phyloP scores from a whole-genome alignment of 345 rosid species.

The Melastoma malabathricum region DNA sequence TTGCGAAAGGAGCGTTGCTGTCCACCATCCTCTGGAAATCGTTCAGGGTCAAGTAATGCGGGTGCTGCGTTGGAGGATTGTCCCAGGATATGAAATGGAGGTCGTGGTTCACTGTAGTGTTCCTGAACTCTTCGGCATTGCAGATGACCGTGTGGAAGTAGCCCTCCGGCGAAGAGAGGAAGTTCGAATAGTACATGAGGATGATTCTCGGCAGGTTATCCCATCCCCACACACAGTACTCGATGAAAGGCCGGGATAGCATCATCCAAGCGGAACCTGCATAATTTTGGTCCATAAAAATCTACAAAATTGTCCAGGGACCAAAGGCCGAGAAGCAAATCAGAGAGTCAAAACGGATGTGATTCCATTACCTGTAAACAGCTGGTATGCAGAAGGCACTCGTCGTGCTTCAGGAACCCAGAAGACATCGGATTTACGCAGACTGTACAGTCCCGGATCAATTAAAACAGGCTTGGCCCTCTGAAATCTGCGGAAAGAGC shows the following conservation, averaged over 20 bases:
- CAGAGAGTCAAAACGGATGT: too few relatives aligned
- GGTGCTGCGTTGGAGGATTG: slow-evolving; percentile 89
- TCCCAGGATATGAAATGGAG: slow-evolving; percentile 94
- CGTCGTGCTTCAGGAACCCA: slow-evolving; percentile 46
- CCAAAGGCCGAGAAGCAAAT: too few relatives aligned
- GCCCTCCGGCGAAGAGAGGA: slow-evolving; percentile 87
- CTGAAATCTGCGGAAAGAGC: slow-evolving; percentile 24
- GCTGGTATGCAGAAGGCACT: slow-evolving; percentile 43
- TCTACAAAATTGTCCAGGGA: too few relatives aligned
- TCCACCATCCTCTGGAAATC: slow-evolving; percentile 59
- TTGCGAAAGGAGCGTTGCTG: slow-evolving; percentile 74
- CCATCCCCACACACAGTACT: slow-evolving; percentile 81
- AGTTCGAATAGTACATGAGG: slow-evolving; percentile 83
- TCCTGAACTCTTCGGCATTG: slow-evolving; percentile 57
- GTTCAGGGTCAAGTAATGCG: slow-evolving; percentile 50
- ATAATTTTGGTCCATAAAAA: neutral
- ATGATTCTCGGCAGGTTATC: slow-evolving; percentile 72
- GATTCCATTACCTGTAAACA: slow-evolving; percentile 45
- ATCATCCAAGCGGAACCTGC: slow-evolving; percentile 96
- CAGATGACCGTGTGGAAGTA: slow-evolving; percentile 89
- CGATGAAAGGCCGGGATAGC: slow-evolving; percentile 71
- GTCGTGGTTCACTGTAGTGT: slow-evolving; percentile 73
- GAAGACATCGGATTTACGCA: slow-evolving; percentile 43
- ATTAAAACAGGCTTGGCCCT: slow-evolving; percentile 64
- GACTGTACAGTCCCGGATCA: slow-evolving; percentile 51